Evolutionary conservation across 306 rosid species (phyloP), one percentile per base, ranked within the genome.

Genomic region (Vigna trinervia): DNA sequence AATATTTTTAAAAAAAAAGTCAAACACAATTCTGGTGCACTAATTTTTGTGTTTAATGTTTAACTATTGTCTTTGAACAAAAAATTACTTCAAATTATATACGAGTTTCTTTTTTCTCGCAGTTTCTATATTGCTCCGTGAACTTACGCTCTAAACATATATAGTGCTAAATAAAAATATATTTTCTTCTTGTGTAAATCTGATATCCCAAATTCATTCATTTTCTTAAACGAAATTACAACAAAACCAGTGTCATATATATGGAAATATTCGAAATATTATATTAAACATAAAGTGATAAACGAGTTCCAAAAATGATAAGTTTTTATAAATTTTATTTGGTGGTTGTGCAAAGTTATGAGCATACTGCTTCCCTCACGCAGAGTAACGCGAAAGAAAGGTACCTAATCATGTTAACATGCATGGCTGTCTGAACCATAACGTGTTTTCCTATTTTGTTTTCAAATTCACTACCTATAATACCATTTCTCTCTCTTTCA

Each of bases 371-470:
- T 54, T 73, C 68, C 56, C 4, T 38, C 30, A 26, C 58, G 78
- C 78, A 23, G 69, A 73, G 78, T 58, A 58, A 5, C 23, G 69
- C 53, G 57, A 30, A 73, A 73, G 78, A 28, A 74, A 74, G 50
- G 67, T 26, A 59, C 78, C 69, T 32, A 43, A 51, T 74, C 78
- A 26, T 43, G 43, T 59, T 74, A 50, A 74, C 69, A 43, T 58
- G 78, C 57, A 43, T 58, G 78, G 78, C 26, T 73, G 56, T 58
- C 51, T 38, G 32, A 64, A 64, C 51, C 51, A 64, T 32, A 10
- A 38, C n/a, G 3, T 66, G 43, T 12, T 26, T 66, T 43, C 53
- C 12, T 11, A 0, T 3, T 66, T 41, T 15, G 41, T 45, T 67
- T 46, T 4, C 56, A 47, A 23, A 66, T 20, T 53, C 28, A 23